Conservation (phyloP, 768 basidiomycete species). For the Rhodotorula kratochvilovae region DNA sequence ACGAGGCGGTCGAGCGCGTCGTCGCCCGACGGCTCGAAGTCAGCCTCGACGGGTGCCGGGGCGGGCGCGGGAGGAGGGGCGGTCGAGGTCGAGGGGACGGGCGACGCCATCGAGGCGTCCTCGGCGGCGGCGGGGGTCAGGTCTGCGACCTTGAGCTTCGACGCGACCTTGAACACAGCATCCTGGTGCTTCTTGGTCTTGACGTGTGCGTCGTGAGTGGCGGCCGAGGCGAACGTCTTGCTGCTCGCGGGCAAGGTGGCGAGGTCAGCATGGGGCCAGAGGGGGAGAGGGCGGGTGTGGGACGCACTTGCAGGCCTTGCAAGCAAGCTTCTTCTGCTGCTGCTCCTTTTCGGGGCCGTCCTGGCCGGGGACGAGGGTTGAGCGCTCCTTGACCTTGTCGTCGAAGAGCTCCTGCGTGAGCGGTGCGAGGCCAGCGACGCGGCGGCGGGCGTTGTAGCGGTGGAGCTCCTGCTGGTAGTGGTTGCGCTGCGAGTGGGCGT, state of each 20-base stretch:
- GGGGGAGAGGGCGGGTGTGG: neutral
- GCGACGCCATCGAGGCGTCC: conserved; percentile 20
- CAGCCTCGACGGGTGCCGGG: neutral
- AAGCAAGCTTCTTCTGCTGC: conserved; percentile 47
- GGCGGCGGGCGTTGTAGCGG: conserved; percentile 87
- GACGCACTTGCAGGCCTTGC: conserved; percentile 77
- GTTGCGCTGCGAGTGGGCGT: conserved; percentile 74
- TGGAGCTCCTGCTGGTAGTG: conserved; percentile 95
- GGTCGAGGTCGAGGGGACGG: conserved; percentile 27
- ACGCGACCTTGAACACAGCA: conserved; percentile 56
- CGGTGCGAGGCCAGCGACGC: conserved; percentile 75
- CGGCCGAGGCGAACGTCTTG: conserved; percentile 82
- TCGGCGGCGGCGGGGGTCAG: conserved; percentile 1
- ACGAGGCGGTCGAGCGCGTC: conserved; percentile 34
- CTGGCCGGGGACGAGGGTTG: neutral
- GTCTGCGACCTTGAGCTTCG: conserved; percentile 31
- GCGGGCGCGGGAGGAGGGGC: conserved; percentile 8
- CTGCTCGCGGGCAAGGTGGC: conserved; percentile 49
- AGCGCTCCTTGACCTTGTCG: conserved; percentile 75
- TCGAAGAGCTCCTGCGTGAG: conserved; percentile 73
- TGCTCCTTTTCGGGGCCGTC: conserved; percentile 1
- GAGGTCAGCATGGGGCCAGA: neutral
- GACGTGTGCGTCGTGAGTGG: conserved; percentile 81
- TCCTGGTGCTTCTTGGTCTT: conserved; percentile 86
- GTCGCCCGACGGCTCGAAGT: conserved; percentile 35